phyloP scores from a whole-genome alignment of 495 filamentous ascomycete genomes.

The Cenococcum geophilum region DNA sequence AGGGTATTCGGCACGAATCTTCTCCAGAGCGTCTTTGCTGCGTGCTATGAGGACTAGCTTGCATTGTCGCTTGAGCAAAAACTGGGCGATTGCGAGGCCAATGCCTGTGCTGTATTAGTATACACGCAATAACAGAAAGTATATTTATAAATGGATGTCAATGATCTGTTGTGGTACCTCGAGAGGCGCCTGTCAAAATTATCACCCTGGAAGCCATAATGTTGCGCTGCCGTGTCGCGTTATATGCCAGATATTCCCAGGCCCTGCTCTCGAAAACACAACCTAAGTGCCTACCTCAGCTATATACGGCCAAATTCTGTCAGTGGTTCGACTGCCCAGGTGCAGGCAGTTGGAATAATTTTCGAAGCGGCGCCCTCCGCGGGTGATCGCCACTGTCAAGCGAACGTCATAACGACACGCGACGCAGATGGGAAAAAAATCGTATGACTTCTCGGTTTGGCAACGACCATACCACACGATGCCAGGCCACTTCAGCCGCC shows the following conservation, averaged over 20 bases:
- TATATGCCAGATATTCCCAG: not conserved
- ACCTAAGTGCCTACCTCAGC: no score
- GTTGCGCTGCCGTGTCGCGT: not conserved
- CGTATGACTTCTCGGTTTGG: constrained; percentile 11
- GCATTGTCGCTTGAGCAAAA: constrained; percentile 61
- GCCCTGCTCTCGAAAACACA: not conserved
- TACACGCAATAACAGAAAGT: not conserved
- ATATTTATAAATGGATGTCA: not conserved
- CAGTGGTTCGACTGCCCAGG: no score
- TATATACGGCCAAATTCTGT: no score
- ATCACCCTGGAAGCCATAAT: constrained; percentile 33
- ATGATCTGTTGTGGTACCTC: not conserved
- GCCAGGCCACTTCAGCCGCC: constrained; percentile 1
- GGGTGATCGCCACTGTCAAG: not conserved
- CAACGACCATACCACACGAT: constrained; percentile 15
- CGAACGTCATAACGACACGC: not conserved
- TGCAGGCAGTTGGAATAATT: not conserved
- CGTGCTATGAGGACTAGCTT: constrained; percentile 75
- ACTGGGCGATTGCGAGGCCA: constrained; percentile 68
- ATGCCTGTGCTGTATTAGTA: constrained; percentile 50
- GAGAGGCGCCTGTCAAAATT: constrained; percentile 13
- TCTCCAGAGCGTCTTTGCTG: constrained; percentile 56
- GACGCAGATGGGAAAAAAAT: not conserved
- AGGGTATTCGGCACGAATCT: constrained; percentile 58
- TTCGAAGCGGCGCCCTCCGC: not conserved